These are phyloP conservation scores for Porogramme epimiltina DNA, from an alignment of 1,284 basidiomycete genomes.

Conservation along the genomic window DNA sequence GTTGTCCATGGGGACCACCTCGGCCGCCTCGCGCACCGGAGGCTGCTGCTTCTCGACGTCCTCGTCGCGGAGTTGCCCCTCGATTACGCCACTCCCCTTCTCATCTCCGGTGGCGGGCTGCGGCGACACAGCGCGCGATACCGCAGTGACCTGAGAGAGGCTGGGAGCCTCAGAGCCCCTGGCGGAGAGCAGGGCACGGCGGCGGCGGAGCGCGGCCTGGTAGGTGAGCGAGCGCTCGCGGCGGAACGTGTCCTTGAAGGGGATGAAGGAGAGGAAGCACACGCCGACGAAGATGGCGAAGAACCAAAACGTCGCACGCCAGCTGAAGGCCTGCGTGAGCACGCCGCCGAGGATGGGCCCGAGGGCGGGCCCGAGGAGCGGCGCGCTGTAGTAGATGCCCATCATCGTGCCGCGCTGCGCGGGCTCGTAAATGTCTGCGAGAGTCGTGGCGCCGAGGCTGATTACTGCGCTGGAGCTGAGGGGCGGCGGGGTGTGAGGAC, in stretches of 20 bases:
- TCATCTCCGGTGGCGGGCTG: background rate
- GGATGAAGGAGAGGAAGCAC: slow-evolving; percentile 61
- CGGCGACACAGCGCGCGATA: slow-evolving; percentile 10
- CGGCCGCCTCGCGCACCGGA: background rate
- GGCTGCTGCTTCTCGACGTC: slow-evolving; percentile 20
- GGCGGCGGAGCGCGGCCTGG: slow-evolving; percentile 54
- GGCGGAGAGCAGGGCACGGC: slow-evolving; percentile 23
- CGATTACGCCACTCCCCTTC: background rate
- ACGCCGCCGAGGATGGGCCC: slow-evolving; percentile 77
- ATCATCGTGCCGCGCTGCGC: slow-evolving; percentile 80
- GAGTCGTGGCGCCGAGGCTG: slow-evolving; percentile 77
- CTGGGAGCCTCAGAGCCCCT: slow-evolving; percentile 19
- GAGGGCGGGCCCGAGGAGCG: slow-evolving; percentile 54
- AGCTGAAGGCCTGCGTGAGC: slow-evolving; percentile 68
- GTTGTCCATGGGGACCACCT: slow-evolving; percentile 26
- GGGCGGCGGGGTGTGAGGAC: background rate
- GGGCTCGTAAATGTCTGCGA: slow-evolving; percentile 83
- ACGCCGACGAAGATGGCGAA: slow-evolving; percentile 63
- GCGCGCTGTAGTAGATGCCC: slow-evolving; percentile 67
- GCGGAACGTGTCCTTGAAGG: slow-evolving; percentile 84
- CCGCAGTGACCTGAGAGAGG: slow-evolving; percentile 18
- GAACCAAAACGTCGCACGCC: slow-evolving; percentile 86
- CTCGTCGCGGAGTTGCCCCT: slow-evolving; percentile 7
- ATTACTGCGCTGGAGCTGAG: slow-evolving; percentile 75
- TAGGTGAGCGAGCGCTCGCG: slow-evolving; percentile 79